phyloP scores from a whole-genome alignment of 192 early-diverging fungal species.

The Mortierella claussenii region DNA sequence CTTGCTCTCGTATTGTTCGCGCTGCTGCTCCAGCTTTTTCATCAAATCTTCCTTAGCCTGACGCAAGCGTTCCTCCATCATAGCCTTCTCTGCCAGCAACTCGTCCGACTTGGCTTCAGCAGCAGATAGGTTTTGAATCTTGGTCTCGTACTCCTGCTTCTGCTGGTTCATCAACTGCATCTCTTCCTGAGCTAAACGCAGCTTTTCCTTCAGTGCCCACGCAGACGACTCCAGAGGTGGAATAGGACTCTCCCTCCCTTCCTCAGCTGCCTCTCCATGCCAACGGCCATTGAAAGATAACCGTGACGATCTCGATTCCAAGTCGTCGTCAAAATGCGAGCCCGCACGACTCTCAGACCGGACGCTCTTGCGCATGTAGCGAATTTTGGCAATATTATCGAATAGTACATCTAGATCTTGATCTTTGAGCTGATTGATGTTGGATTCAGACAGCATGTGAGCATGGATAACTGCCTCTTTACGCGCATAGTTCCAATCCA shows the following conservation, averaged over 20 bases:
- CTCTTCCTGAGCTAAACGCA: conserved; percentile 60
- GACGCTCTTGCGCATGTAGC: conserved; percentile 56
- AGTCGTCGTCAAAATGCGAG: conserved; percentile 55
- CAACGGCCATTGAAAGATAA: conserved; percentile 34
- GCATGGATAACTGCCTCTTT: conserved; percentile 72
- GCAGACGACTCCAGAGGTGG: conserved; percentile 56
- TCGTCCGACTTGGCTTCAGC: conserved; percentile 55
- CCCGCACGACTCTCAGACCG: conserved; percentile 62
- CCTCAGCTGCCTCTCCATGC: conserved; percentile 52
- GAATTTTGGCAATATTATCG: conserved; percentile 67
- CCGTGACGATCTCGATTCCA: conserved; percentile 48
- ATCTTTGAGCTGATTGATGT: conserved; percentile 61
- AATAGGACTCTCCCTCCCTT: conserved; percentile 61
- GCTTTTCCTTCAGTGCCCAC: conserved; percentile 55
- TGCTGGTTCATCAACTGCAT: conserved; percentile 64
- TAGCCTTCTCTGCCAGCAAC: conserved; percentile 51
- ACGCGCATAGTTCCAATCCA: conserved; percentile 84
- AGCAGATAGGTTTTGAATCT: conserved; percentile 58
- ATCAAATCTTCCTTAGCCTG: conserved; percentile 63
- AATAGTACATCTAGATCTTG: conserved; percentile 66
- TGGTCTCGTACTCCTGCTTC: conserved; percentile 65
- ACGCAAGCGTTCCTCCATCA: conserved; percentile 57
- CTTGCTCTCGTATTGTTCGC: conserved; percentile 62
- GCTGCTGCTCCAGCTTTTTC: conserved; percentile 62
- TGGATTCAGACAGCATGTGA: conserved; percentile 55